These are phyloP conservation scores for Pyrenochaeta sp. DNA, from an alignment of 2,329 filamentous ascomycete genomes.

Conservation along the genomic window DNA sequence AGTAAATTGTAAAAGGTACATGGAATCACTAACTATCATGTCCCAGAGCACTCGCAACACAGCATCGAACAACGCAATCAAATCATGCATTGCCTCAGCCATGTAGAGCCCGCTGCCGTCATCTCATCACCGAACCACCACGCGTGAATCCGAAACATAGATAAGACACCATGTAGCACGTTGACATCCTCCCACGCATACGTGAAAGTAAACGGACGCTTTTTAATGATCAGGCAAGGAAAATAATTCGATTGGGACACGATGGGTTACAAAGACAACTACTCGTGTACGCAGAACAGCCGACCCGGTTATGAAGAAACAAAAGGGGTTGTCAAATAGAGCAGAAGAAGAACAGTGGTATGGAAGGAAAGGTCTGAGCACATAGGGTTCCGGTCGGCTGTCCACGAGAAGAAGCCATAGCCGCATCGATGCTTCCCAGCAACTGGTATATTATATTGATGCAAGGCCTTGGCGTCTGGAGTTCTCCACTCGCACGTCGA, in stretches of 20 bases:
- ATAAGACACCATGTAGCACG: constrained; percentile 20
- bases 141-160: constrained; percentile 28
- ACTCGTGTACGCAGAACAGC: constrained; percentile 37
- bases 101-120: not conserved
- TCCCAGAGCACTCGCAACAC: constrained; percentile 4
- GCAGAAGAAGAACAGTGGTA: constrained; percentile 41
- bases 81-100: constrained; percentile 14
- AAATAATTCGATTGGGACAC: constrained; percentile 14
- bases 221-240: constrained; percentile 26
- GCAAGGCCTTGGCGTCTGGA: constrained; percentile 28
- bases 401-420: constrained; percentile 35
- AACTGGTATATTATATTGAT: constrained; percentile 42
- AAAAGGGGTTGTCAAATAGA: constrained; percentile 25
- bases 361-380: constrained; percentile 36
- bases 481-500: constrained; percentile 24
- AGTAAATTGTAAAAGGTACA: constrained; percentile 5
- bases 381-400: constrained; percentile 42
- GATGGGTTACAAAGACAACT: constrained; percentile 22
- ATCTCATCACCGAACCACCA: constrained; percentile 12
- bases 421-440: constrained; percentile 34
- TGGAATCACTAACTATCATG: constrained; percentile 11
- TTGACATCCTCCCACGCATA: constrained; percentile 4
- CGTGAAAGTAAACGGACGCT: constrained; percentile 20
- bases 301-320: constrained; percentile 25
- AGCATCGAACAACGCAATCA: constrained; percentile 8